Percentiles rank a stretch among this genome's conserved stretches.
phyloP scores from a whole-genome alignment of 2,329 filamentous ascomycete species.

The Dryadomyces sulphureus region DNA sequence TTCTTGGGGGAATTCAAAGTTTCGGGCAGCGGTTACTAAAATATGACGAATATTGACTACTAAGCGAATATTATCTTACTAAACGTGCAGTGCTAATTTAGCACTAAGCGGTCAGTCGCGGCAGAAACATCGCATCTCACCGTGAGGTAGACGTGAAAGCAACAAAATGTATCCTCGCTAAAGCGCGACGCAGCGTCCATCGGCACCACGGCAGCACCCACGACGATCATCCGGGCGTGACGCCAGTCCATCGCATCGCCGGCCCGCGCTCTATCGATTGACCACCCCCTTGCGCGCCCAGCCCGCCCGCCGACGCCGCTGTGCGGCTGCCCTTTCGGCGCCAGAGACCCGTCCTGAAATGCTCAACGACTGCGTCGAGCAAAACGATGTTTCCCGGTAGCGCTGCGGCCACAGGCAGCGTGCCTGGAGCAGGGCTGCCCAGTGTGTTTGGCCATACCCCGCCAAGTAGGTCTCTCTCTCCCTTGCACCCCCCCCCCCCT shows the following conservation, averaged over 20 bases:
- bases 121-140: constrained; percentile 6
- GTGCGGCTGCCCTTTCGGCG: background rate
- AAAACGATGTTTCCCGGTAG: constrained; percentile 7
- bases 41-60: too few relatives aligned
- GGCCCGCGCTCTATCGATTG: background rate
- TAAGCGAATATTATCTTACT: background rate
- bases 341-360: constrained; percentile 1
- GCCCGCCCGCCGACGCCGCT: background rate
- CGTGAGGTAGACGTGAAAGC: background rate
- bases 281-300: background rate
- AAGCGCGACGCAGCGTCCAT: background rate
- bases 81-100: background rate
- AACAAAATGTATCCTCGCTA: background rate
- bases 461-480: constrained; percentile 1
- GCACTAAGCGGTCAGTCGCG: constrained; percentile 5
- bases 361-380: constrained; percentile 4
- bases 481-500: background rate
- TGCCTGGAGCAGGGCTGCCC: background rate
- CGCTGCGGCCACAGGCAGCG: constrained; percentile 3
- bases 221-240: background rate
- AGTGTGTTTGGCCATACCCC: background rate
- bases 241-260: background rate
- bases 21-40: too few relatives aligned
- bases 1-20: too few relatives aligned
- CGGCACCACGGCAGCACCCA: background rate